Evolutionary conservation across 2,329 filamentous ascomycete species (phyloP), one percentile per base, ranked within the genome.

Genomic region (Pestalotiopsis sp.): DNA sequence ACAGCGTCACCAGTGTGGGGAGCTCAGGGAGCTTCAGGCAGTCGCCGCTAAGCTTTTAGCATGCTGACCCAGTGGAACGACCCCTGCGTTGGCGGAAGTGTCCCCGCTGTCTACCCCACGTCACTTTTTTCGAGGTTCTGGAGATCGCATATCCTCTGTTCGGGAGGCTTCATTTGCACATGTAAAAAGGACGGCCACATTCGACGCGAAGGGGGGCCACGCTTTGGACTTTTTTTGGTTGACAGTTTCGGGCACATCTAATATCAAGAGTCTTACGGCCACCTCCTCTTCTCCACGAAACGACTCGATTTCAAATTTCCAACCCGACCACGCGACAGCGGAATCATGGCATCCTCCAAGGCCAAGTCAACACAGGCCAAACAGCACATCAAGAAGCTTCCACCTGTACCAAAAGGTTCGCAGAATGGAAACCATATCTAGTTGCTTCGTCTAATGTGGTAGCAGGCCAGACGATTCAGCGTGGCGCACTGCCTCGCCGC

Each of bases 401-500:
- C 76, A 64, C 73, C 75, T 70, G 69, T 79, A 67, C 75, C 76
- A 60, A 76, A 77, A 72, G 77, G 77, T 77, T 11, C 17, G 60
- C 25, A 25, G 7, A 45, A 27, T 14, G 45, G 17, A 36, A 17
- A 12, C 36, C 11, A 20, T 60, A 17, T 11, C n/a, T 31, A n/a
- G 3, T 38, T 11, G 7, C n/a, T 13, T 20, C 61, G 4, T 71
- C 72, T 75, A 68, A 76, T 67, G 56, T 49, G 20, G 12, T 17
- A 23, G 27, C 70, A 88, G 86, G 85, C 71, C 77, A 81, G 68
- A 85, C 79, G 64, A 74, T 89, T 70, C 83, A 82, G 65, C 87
- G 86, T 73, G 83, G 85, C 9, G 84, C 86, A 4, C 77, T 85
- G 57, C 78, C 71, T 77, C 81, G 70, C 12, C 81, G 83, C n/a